These are phyloP conservation scores for Strobilomyces dryophilus DNA, from an alignment of 768 basidiomycete genomes.

Conservation along the genomic window DNA sequence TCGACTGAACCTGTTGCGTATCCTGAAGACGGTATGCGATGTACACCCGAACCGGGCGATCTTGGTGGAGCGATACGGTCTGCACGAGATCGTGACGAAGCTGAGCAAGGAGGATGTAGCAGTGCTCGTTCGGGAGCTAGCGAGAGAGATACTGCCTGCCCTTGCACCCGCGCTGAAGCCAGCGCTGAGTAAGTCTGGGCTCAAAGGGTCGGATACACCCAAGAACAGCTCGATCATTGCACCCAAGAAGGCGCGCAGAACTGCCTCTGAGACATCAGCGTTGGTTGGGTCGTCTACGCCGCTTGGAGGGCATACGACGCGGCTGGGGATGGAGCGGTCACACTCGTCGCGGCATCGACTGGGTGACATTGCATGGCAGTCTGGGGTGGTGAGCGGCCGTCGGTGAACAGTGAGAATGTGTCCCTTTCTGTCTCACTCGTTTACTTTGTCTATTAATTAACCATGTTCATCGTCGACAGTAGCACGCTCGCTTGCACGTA, in stretches of 20 bases:
- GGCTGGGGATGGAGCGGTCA: constrained; percentile 33
- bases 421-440: constrained; percentile 17
- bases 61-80: constrained; percentile 77
- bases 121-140: constrained; percentile 85
- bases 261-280: constrained; percentile 65
- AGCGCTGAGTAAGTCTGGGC: constrained; percentile 27
- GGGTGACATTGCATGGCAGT: constrained; percentile 63
- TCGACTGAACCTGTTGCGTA: constrained; percentile 82
- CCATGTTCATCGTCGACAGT: constrained; percentile 4
- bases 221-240: constrained; percentile 43
- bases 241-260: constrained; percentile 60
- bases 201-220: constrained; percentile 35
- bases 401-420: constrained; percentile 13
- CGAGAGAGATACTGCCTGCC: constrained; percentile 78
- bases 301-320: constrained; percentile 21
- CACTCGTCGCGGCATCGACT: constrained; percentile 47
- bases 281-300: constrained; percentile 22
- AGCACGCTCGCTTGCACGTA: constrained; percentile 32
- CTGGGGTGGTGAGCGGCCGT: constrained; percentile 11
- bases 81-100: constrained; percentile 75
- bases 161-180: constrained; percentile 71
- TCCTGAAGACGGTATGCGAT: constrained; percentile 84
- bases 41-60: constrained; percentile 81
- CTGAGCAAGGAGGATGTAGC: constrained; percentile 85
- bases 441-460: constrained; percentile 16